These are phyloP conservation scores for Posidonia oceanica DNA, from an alignment of 116 monocot species.

Conservation along the genomic window DNA sequence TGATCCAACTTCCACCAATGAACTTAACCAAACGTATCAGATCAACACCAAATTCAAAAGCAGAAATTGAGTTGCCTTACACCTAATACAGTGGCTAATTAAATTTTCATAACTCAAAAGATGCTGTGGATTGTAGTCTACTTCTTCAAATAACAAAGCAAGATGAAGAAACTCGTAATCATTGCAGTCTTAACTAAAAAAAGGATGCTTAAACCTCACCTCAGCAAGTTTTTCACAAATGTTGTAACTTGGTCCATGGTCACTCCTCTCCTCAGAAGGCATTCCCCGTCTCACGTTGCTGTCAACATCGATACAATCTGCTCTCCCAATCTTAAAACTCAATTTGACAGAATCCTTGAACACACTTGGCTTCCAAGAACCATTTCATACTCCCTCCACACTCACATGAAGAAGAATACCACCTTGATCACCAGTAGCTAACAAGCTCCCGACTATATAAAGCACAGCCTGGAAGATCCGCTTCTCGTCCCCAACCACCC, in stretches of 20 bases:
- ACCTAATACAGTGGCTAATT: too few species aligned
- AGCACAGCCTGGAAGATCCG: slow-evolving; percentile 40
- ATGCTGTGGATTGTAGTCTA: too few species aligned
- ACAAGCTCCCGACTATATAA: slow-evolving; percentile 29
- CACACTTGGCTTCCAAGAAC: slow-evolving; percentile 9
- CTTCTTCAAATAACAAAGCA: too few species aligned
- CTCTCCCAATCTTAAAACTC: slow-evolving; percentile 6
- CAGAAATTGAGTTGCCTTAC: too few species aligned
- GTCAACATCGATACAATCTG: background rate
- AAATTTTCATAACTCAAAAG: too few species aligned
- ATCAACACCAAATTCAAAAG: too few species aligned
- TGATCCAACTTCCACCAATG: too few species aligned
- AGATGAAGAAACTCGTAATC: too few species aligned
- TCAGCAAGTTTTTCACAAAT: slow-evolving; percentile 10
- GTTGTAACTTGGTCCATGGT: background rate
- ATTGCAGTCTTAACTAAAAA: too few species aligned
- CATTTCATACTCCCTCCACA: slow-evolving; percentile 7
- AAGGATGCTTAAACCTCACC: slow-evolving; percentile 5
- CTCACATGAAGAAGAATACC: slow-evolving; percentile 4
- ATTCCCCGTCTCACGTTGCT: background rate
- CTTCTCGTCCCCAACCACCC: slow-evolving; percentile 48
- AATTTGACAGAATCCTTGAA: slow-evolving; percentile 3
- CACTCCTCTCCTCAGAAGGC: too few species aligned
- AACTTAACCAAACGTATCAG: too few species aligned
- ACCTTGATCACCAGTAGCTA: slow-evolving; percentile 20